phyloP scores from a whole-genome alignment of 768 basidiomycete genomes.

The Trametes meyenii region DNA sequence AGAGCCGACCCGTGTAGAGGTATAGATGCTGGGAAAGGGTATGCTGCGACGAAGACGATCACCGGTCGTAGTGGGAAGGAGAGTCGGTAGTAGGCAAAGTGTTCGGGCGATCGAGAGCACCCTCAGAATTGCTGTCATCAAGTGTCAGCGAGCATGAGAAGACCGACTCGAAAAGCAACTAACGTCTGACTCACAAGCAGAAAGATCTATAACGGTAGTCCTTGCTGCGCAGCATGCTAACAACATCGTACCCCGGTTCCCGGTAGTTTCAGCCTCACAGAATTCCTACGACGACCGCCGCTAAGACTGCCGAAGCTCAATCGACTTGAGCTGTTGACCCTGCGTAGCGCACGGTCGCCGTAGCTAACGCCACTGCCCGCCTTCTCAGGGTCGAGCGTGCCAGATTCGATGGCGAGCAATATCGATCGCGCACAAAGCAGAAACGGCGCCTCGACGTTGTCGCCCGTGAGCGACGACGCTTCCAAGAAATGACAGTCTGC shows the following conservation, averaged over 20 bases:
- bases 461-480: slow-evolving; percentile 87
- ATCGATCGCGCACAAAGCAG: slow-evolving; percentile 85
- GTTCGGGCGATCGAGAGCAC: slow-evolving; percentile 2
- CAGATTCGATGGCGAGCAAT: slow-evolving; percentile 88
- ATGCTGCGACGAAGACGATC: slow-evolving; percentile 20
- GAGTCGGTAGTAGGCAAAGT: not conserved
- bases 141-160: slow-evolving; percentile 10
- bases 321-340: slow-evolving; percentile 90
- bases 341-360: slow-evolving; percentile 88
- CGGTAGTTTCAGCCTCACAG: slow-evolving; percentile 66
- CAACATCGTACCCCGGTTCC: slow-evolving; percentile 62
- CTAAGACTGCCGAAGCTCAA: slow-evolving; percentile 85
- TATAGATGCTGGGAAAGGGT: slow-evolving; percentile 24
- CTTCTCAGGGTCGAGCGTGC: slow-evolving; percentile 89
- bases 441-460: slow-evolving; percentile 95
- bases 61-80: slow-evolving; percentile 16
- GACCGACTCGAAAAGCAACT: slow-evolving; percentile 1
- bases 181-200: slow-evolving; percentile 14
- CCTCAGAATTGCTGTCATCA: not conserved
- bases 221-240: slow-evolving; percentile 36
- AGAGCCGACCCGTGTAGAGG: slow-evolving; percentile 17
- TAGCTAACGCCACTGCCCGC: slow-evolving; percentile 96
- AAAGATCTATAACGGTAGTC: not conserved
- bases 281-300: slow-evolving; percentile 57
- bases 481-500: slow-evolving; percentile 93